Conservation (phyloP, 106 monocot species). For the Dendrobium nobile region DNA sequence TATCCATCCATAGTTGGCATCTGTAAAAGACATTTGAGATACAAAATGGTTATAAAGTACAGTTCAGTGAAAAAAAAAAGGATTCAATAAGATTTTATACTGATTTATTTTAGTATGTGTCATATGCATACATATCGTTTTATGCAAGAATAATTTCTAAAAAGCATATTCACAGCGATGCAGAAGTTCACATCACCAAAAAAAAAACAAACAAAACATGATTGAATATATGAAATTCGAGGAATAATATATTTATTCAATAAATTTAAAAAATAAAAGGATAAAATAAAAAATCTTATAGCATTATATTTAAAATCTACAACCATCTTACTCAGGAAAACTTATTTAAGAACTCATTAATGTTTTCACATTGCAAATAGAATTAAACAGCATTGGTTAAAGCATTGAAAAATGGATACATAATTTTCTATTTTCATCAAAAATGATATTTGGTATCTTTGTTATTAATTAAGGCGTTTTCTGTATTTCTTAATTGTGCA, state of each 20-base stretch:
- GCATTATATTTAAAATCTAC: neutral
- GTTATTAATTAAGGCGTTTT: neutral
- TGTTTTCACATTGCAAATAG: neutral
- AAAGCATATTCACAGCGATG: neutral
- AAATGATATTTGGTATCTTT: neutral
- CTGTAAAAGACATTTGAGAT: constrained; percentile 18
- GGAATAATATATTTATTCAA: no score
- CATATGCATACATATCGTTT: no score
- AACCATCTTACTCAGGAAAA: neutral
- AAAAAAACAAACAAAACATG: no score
- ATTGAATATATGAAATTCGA: no score
- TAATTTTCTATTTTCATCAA: neutral
- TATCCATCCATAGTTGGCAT: constrained; percentile 96
- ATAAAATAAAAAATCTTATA: neutral
- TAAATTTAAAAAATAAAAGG: neutral
- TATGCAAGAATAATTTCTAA: no score
- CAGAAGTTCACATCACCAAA: neutral
- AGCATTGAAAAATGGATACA: neutral
- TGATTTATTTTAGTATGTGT: neutral
- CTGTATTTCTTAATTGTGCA: neutral
- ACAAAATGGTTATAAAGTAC: neutral
- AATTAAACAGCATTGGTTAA: neutral
- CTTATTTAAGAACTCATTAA: no score
- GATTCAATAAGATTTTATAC: neutral
- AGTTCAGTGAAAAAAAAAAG: no score